Percentiles rank a stretch among this genome's conserved stretches.
These are phyloP conservation scores for Lunularia cruciata DNA, from an alignment of 225 moss, liverwort and hornwort species.

Conservation along the genomic window DNA sequence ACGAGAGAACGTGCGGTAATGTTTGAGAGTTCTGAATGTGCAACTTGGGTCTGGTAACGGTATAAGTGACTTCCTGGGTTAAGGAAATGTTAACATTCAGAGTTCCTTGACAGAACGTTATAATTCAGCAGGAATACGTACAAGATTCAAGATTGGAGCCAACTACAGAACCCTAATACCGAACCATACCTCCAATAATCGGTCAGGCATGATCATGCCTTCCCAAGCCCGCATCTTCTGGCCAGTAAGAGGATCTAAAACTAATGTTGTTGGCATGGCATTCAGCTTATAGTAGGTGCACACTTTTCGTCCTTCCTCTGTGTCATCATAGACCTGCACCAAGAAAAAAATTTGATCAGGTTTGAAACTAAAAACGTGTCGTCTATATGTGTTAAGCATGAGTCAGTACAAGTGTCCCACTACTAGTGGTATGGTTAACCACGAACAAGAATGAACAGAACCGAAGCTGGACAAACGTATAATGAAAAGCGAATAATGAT, in stretches of 20 bases:
- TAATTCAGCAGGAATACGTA: not conserved
- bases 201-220: conserved; percentile 94
- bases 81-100: not conserved
- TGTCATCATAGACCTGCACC: conserved; percentile 74
- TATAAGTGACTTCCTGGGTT: not conserved
- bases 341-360: not conserved
- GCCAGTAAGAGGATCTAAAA: conserved; percentile 93
- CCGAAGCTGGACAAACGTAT: too few species aligned
- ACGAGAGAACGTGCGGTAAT: too few species aligned
- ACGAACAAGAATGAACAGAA: too few species aligned
- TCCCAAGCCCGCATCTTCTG: conserved; percentile 98
- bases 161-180: too few species aligned
- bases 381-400: too few species aligned
- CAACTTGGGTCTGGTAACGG: too few species aligned
- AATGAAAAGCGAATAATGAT: too few species aligned
- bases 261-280: conserved; percentile 84
- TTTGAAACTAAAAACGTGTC: too few species aligned
- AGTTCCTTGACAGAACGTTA: not conserved
- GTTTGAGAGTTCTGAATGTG: too few species aligned
- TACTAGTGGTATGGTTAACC: too few species aligned
- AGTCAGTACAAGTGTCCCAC: too few species aligned
- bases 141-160: not conserved
- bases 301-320: conserved; percentile 95
- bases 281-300: conserved; percentile 92
- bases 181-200: conserved; percentile 72